Evolutionary conservation across 1,284 basidiomycete genomes (phyloP), one percentile per base, ranked within the genome.

Genomic region (Apiotrichum laibachii): DNA sequence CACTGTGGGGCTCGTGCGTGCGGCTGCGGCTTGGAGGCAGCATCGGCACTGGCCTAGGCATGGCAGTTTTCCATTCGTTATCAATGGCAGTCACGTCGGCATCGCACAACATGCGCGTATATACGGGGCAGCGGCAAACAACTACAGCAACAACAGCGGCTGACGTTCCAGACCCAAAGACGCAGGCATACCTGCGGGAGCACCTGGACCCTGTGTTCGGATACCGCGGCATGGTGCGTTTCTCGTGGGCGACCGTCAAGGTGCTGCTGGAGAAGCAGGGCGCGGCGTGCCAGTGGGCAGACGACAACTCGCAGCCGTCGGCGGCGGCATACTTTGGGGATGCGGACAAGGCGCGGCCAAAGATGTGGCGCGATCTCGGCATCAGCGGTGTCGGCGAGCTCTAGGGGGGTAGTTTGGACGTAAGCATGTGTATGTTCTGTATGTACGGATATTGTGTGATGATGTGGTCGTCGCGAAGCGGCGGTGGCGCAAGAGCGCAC

Each of bases 161-260:
- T 26, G 12, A 44, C 62, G 18, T 10, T 22, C 63, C 55, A 87
- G 95, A 99, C 76, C 95, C 96, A 0, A 91, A 89, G 68, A 98
- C 95, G 0, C 86, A 94, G 69, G 86, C 85, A 0, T 99, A 89
- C 86, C 81, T 99, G 21, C 85, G 85, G 65, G 77, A 82, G 4
- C 84, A 88, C 2, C 72, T 97, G 18, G 89, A 98, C 59, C 88
- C 88, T 1, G 88, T 92, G 1, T 99, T 99, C 73, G 95, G 95
- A 3, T 97, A 87, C 73, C 93, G 94, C 0, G 88, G 86, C 13
- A 80, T 98, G 48, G 93, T 88, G 6, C 85, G 96, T 15, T 99
- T 99, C 79, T 94, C 90, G 9, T 99, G 95, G 95, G 87, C 89
- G 1, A 97, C 95, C 0, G 86, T 94, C 61, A 95, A 94, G 72